These are phyloP conservation scores for Podaxis pistillaris DNA, from an alignment of 768 basidiomycete genomes.

Conservation along the genomic window DNA sequence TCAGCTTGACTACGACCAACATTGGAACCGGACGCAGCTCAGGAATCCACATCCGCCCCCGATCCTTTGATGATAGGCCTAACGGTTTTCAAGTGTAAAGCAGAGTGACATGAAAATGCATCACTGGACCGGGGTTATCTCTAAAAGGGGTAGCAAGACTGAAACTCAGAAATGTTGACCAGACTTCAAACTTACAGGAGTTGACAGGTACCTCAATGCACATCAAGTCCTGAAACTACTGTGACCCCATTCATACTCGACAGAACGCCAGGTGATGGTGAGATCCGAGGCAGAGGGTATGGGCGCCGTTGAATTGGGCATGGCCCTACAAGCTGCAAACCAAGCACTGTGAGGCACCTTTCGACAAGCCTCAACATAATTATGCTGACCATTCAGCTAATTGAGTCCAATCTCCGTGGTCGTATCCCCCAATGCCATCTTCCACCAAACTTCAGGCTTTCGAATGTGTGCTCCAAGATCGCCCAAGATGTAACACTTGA, in stretches of 20 bases:
- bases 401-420: constrained; percentile 40
- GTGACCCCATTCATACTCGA: constrained; percentile 39
- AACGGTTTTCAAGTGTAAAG: no score
- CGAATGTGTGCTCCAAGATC: constrained; percentile 40
- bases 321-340: constrained; percentile 20
- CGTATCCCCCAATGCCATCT: constrained; percentile 37
- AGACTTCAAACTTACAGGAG: constrained; percentile 23
- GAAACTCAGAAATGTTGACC: neutral
- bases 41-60: constrained; percentile 4
- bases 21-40: neutral
- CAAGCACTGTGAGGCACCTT: neutral
- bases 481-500: constrained; percentile 49
- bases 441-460: constrained; percentile 39
- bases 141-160: constrained; percentile 29
- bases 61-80: constrained; percentile 19
- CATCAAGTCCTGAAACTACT: constrained; percentile 35
- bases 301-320: constrained; percentile 36
- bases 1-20: neutral
- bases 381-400: constrained; percentile 29
- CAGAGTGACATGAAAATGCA: no score
- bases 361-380: neutral
- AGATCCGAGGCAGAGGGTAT: constrained; percentile 25
- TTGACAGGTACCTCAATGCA: constrained; percentile 37
- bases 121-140: constrained; percentile 22
- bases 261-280: neutral